Evolutionary conservation across 2,329 filamentous ascomycete genomes (phyloP).

Genomic region (Aspergillus sp.): DNA sequence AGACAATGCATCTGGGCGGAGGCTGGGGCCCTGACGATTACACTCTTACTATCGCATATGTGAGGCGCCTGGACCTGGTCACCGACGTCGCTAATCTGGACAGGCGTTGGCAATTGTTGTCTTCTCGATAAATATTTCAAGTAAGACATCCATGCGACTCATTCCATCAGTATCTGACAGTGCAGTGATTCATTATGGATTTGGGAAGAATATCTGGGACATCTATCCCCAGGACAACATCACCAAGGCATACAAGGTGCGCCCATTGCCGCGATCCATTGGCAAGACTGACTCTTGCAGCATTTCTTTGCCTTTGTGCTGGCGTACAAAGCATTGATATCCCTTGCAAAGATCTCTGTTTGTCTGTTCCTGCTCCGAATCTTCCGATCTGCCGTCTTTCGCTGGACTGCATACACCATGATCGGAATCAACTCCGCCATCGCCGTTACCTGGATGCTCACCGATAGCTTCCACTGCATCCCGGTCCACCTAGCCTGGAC

Average conservation of each 20-base stretch:
- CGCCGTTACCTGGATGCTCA: slow-evolving; percentile 18
- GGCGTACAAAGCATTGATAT: slow-evolving; percentile 22
- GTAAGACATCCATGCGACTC: background rate
- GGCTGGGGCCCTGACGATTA: slow-evolving; percentile 19
- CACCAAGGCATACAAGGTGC: slow-evolving; percentile 20
- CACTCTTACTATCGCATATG: slow-evolving; percentile 18
- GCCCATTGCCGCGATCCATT: background rate
- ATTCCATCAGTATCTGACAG: background rate
- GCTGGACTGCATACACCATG: slow-evolving; percentile 17
- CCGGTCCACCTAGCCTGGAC: slow-evolving; percentile 24
- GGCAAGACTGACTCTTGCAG: background rate
- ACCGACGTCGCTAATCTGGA: background rate
- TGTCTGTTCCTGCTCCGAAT: slow-evolving; percentile 25
- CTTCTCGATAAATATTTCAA: background rate
- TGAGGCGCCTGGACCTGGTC: background rate
- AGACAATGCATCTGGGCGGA: slow-evolving; percentile 12
- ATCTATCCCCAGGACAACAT: slow-evolving; percentile 20
- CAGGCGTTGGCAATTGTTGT: background rate
- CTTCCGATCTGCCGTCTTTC: slow-evolving; percentile 19
- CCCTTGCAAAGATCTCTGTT: slow-evolving; percentile 25
- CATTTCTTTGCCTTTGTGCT: slow-evolving; percentile 20
- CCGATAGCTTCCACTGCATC: slow-evolving; percentile 19
- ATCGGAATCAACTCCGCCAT: slow-evolving; percentile 22
- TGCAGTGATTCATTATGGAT: slow-evolving; percentile 22
- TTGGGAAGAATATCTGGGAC: slow-evolving; percentile 25